A percentile compares a stretch with the other conserved stretches of the same genome.
Evolutionary conservation across 2,329 filamentous ascomycete genomes (phyloP).

Genomic region (Cytospora leucostoma): DNA sequence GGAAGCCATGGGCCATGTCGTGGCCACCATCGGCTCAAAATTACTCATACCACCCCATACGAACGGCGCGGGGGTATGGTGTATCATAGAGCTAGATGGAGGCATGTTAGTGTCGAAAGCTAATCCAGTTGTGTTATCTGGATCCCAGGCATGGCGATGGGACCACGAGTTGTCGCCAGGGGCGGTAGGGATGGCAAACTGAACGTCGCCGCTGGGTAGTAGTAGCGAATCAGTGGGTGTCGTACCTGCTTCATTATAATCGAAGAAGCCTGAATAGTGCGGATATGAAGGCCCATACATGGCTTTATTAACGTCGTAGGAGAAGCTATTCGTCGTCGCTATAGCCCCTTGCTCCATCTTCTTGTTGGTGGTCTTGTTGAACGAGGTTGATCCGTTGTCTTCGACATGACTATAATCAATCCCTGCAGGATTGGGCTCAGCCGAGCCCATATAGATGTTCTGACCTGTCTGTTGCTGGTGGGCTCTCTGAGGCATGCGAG

Average conservation of each 20-base stretch:
- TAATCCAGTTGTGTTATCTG: background rate
- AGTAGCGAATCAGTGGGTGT: background rate
- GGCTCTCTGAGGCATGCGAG: too few relatives aligned
- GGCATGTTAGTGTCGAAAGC: background rate
- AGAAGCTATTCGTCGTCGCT: background rate
- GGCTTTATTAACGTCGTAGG: background rate
- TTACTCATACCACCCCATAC: background rate
- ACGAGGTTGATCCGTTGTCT: too few relatives aligned
- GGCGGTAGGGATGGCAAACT: background rate
- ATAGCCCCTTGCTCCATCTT: background rate
- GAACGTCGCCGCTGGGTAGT: background rate
- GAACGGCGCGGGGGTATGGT: background rate
- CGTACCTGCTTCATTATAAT: background rate
- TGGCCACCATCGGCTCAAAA: background rate
- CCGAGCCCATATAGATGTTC: too few relatives aligned
- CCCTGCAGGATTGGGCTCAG: too few relatives aligned
- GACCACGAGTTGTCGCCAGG: background rate
- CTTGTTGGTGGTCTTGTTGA: background rate
- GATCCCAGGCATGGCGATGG: background rate
- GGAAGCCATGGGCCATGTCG: background rate
- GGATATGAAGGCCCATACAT: background rate
- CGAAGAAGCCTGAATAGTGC: background rate
- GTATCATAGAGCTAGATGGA: background rate
- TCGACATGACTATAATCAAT: too few relatives aligned
- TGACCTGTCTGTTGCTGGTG: too few relatives aligned